Evolutionary conservation across 2,329 filamentous ascomycete species (phyloP).

Genomic region (Colletotrichum sidae): DNA sequence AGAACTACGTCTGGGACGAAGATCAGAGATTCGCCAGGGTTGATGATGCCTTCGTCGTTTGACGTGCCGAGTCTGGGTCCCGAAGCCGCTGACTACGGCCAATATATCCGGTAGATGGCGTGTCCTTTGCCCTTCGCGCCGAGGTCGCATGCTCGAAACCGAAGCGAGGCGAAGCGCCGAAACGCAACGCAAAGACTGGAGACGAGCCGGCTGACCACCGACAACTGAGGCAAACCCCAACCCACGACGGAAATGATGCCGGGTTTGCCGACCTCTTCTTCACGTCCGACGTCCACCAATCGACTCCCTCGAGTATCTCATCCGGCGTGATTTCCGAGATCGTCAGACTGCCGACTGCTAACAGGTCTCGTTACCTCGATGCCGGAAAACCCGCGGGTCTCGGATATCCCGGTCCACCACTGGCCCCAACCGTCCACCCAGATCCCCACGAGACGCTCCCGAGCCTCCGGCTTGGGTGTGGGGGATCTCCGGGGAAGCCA

Average conservation of each 20-base stretch:
- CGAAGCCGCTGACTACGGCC: constrained; percentile 5
- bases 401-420: constrained; percentile 11
- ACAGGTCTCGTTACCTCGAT: neutral
- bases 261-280: constrained; percentile 22
- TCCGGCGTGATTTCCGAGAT: too few relatives aligned
- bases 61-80: constrained; percentile 1
- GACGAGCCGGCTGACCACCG: too few relatives aligned
- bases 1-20: neutral
- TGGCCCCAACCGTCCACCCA: neutral
- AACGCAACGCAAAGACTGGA: neutral
- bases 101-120: constrained; percentile 1
- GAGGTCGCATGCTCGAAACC: constrained; percentile 4
- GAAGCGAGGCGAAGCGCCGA: neutral
- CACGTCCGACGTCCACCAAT: neutral
- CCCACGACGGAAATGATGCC: neutral
- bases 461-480: constrained; percentile 20
- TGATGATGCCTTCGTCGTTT: neutral
- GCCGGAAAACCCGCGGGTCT: constrained; percentile 12
- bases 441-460: constrained; percentile 20
- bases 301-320: neutral
- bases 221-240: too few relatives aligned
- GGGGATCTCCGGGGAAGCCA: constrained; percentile 33
- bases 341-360: neutral
- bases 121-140: constrained; percentile 10
- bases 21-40: neutral